Evolutionary conservation across 352 stramenopile genomes (phyloP), one percentile per base, ranked within the genome.

Genomic region (Globisporangium camurandrum): DNA sequence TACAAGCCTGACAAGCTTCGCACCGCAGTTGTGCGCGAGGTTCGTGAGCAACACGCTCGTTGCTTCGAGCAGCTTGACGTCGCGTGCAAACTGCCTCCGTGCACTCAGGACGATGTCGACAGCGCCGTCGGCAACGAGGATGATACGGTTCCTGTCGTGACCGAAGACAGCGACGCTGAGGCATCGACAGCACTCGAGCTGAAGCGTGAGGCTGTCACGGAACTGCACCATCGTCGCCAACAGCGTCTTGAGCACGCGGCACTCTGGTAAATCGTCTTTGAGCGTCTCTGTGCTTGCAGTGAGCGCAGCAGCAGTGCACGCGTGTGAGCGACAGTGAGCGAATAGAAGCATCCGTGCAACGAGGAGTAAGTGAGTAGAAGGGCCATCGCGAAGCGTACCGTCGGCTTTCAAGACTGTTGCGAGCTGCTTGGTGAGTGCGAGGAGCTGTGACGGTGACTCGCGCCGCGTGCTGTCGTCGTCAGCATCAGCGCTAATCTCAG

Each of bases 21-120:
- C 66, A 76, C 71, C 74, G 46, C 81, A 84, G 31, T 95, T 87
- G 48, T 91, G 79, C 1, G 89, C 71, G 12, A 97, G 68, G 56
- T 96, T 96, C 9, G 85, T 91, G 16, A 97, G 52, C 26, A 84
- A 49, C 24, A 83, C 71, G 43, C 82, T 93, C 5, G 69, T 73
- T 11, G 71, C 68, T 56, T 93, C 71, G 49, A 94, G 82, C 22
- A 95, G 62, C 36, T 74, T 81, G 10, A 61, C 30, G 27, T 93
- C 74, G 0, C 61, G 60, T 5, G 54, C 44, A 54, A 85, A 86
- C 6, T 54, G 60, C 44, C 62, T 90, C 76, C 93, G 85, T 11
- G 80, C 66, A 39, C 51, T 51, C 4, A 96, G 60, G 8, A 83
- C 43, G 10, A 62, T 42, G 22, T 86, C 64, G 0, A 96, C 61